Percentiles rank a stretch among this genome's conserved stretches.
Evolutionary conservation across 495 filamentous ascomycete genomes (phyloP).

Genomic region (Ascodesmis nigricans): DNA sequence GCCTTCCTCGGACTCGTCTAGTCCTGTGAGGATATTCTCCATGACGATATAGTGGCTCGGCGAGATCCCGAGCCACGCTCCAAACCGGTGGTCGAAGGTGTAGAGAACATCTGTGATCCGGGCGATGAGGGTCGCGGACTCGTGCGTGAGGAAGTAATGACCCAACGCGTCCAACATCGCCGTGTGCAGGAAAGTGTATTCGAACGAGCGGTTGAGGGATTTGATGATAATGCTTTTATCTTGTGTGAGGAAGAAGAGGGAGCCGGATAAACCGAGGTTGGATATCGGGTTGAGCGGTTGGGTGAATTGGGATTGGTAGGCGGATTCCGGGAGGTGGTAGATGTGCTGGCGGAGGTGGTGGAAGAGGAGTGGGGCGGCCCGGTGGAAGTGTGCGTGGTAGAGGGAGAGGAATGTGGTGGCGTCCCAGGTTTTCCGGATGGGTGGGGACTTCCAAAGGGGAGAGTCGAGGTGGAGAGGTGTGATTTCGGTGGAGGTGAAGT

Average conservation of each 20-base stretch:
- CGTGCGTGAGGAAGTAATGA: constrained; percentile 6
- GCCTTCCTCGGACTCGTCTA: constrained; percentile 14
- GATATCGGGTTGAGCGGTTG: constrained; percentile 9
- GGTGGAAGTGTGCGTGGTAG: constrained; percentile 12
- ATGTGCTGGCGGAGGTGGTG: constrained; percentile 9
- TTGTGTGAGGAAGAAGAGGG: constrained; percentile 15
- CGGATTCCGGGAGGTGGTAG: constrained; percentile 12
- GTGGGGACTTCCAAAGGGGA: constrained; percentile 7
- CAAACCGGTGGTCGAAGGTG: constrained; percentile 15
- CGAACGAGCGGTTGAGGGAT: constrained; percentile 16
- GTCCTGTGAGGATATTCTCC: constrained; percentile 11
- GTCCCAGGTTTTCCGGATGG: constrained; percentile 6
- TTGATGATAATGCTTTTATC: constrained; percentile 18
- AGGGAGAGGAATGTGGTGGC: constrained; percentile 15
- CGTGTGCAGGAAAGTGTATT: constrained; percentile 17
- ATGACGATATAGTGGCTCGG: constrained; percentile 20
- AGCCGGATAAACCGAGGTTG: constrained; percentile 16
- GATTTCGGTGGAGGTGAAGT: neutral
- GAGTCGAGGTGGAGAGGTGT: neutral
- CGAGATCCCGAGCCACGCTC: constrained; percentile 13
- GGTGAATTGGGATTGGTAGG: constrained; percentile 13
- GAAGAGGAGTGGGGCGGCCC: constrained; percentile 19
- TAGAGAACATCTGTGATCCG: constrained; percentile 15
- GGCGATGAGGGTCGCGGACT: constrained; percentile 9
- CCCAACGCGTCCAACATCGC: constrained; percentile 10